Conservation (phyloP, 202 grass and related monocot genomes). For the Brachypodium distachyon region DNA sequence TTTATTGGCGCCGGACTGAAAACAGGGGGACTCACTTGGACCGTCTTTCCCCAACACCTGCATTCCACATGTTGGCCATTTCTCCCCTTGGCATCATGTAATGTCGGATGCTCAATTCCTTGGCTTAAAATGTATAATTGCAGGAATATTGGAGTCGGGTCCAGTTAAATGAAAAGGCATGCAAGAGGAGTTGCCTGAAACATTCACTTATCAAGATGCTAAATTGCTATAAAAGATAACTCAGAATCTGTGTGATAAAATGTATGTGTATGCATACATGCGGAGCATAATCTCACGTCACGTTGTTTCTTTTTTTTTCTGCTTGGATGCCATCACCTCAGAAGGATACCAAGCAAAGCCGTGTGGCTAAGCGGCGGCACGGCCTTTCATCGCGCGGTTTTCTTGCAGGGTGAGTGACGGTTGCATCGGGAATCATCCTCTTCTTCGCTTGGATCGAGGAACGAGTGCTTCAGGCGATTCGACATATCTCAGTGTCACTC, state of each 20-base stretch:
- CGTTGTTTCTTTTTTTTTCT: too few relatives aligned
- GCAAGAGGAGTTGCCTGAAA: neutral
- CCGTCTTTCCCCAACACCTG: constrained; percentile 25
- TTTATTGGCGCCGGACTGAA: neutral
- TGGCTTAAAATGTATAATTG: neutral
- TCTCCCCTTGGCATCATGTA: neutral
- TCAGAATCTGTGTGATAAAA: neutral
- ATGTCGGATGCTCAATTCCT: constrained; percentile 9
- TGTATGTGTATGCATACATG: neutral
- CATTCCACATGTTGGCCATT: constrained; percentile 25
- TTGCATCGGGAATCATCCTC: too few relatives aligned
- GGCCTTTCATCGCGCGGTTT: too few relatives aligned
- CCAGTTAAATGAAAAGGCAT: neutral
- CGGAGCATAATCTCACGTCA: neutral
- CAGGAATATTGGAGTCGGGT: neutral
- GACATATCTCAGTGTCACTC: too few relatives aligned
- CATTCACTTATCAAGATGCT: neutral
- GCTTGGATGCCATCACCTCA: too few relatives aligned
- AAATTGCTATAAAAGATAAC: too few relatives aligned
- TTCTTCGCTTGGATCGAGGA: too few relatives aligned
- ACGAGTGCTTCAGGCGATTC: too few relatives aligned
- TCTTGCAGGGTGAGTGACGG: too few relatives aligned
- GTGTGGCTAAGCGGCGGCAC: too few relatives aligned
- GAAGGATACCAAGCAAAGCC: too few relatives aligned
- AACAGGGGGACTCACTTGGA: constrained; percentile 18